Percentiles rank a stretch among this genome's conserved stretches.
These are phyloP conservation scores for Chlorociboria aeruginascens DNA, from an alignment of 495 filamentous ascomycete species.

Conservation along the genomic window DNA sequence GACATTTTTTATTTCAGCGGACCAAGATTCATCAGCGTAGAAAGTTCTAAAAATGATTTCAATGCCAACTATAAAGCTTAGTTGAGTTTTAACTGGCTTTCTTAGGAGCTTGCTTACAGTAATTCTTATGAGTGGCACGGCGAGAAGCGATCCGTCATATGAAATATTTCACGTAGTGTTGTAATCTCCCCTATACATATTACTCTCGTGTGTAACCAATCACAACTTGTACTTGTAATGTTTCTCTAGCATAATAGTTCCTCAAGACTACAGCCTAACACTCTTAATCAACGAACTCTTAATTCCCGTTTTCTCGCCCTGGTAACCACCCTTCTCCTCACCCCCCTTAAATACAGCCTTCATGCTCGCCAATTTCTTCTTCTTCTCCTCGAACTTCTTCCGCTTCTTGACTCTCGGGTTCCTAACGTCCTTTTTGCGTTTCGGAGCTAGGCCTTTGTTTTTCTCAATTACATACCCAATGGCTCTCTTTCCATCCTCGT, in stretches of 20 bases:
- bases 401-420: constrained; percentile 98
- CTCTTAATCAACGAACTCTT: constrained; percentile 89
- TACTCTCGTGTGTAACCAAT: too few species aligned
- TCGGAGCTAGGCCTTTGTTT: constrained; percentile 88
- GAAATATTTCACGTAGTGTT: too few species aligned
- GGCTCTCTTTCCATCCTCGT: constrained; percentile 70
- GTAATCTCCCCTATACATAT: too few species aligned
- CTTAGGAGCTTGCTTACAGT: too few species aligned
- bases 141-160: too few species aligned
- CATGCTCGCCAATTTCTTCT: constrained; percentile 83
- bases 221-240: too few species aligned
- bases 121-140: too few species aligned
- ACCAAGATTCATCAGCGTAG: too few species aligned
- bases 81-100: too few species aligned
- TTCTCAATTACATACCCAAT: constrained; percentile 89
- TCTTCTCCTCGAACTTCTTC: constrained; percentile 83
- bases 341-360: constrained; percentile 80
- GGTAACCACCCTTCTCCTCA: constrained; percentile 77
- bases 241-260: not conserved
- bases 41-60: too few species aligned
- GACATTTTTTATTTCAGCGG: too few species aligned
- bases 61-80: too few species aligned
- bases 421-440: constrained; percentile 80
- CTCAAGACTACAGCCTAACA: constrained; percentile 56
- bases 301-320: constrained; percentile 89